Base-by-base conservation (phyloP, 1,284 basidiomycete genomes). In the Cerioporus squamosus region DNA sequence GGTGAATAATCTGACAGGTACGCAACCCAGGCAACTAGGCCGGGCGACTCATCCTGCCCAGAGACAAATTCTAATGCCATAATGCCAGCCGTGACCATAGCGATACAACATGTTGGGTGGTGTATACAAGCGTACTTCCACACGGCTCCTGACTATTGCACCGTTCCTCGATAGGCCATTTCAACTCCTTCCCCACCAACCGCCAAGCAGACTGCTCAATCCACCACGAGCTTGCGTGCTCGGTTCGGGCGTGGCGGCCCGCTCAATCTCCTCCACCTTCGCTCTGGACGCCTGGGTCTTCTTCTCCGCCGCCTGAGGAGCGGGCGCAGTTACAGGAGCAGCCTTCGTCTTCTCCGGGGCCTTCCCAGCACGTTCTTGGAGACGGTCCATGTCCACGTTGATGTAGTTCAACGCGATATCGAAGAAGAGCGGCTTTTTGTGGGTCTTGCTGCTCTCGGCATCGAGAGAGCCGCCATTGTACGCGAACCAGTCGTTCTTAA, bases 401-500 rank as follows among this genome's bases (percentile, higher is more conserved):
- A 94, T 87, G 68, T 96, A 97, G 74, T 96, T 97, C 70, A 95
- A 86, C n/a, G 94, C 95, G 64, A 94, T 91, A 72, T 97, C 93
- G 75, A 95, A 97, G 79, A 97, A 97, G 33, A 94, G 70, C 8
- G 91, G 92, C 72, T 95, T 95, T 76, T 89, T 87, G 72, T 86
- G 77, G 29, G 77, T 70, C 62, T 80, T 80, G 47, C 76, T 69
- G 44, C 76, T 68, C 55, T 81, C 79, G 0, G 73, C 70, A 4
- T 77, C 72, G 23, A 75, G 68, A 43, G 66, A 74, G 5, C 89
- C 89, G 3, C 93, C 89, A 62, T 91, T 91, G 70, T 84, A 83
- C 1, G 85, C 80, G 66, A 94, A 93, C 87, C 94, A 93, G 38
- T 88, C 88, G 42, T 83, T 85, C 73, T 95, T 95, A 72, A 86